Evolutionary conservation across 306 rosid species (phyloP).

Genomic region (Vigna radiata): DNA sequence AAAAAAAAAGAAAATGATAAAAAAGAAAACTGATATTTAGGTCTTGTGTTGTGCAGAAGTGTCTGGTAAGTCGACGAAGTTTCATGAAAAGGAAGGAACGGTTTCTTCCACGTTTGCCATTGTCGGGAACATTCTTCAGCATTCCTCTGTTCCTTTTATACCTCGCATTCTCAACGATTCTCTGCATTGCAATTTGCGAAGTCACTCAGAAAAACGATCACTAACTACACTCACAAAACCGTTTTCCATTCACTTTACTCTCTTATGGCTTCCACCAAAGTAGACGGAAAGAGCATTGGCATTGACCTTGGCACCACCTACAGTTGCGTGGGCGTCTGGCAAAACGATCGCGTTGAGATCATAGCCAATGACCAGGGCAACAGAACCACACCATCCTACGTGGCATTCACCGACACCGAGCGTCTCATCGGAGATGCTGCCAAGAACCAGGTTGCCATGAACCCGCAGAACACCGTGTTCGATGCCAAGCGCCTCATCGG

Average conservation of each 20-base stretch:
- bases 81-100: background rate
- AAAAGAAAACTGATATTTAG: too few species aligned
- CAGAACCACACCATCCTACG: constrained; percentile 62
- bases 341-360: constrained; percentile 64
- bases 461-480: constrained; percentile 59
- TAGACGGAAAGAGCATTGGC: constrained; percentile 50
- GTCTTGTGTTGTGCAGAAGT: constrained; percentile 35
- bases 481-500: constrained; percentile 59
- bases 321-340: constrained; percentile 66
- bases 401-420: constrained; percentile 59
- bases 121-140: constrained; percentile 41
- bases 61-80: constrained; percentile 13
- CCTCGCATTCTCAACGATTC: background rate
- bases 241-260: background rate
- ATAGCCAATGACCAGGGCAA: constrained; percentile 64
- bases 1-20: too few species aligned
- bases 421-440: constrained; percentile 61
- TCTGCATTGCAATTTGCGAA: background rate
- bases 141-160: constrained; percentile 18
- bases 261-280: constrained; percentile 41
- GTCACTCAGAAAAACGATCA: background rate
- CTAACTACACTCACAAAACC: background rate
- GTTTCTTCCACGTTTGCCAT: background rate
- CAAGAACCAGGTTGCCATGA: constrained; percentile 66
- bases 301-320: constrained; percentile 66